Evolutionary conservation across 2,329 filamentous ascomycete genomes (phyloP).

Genomic region (Elsinoe australis): DNA sequence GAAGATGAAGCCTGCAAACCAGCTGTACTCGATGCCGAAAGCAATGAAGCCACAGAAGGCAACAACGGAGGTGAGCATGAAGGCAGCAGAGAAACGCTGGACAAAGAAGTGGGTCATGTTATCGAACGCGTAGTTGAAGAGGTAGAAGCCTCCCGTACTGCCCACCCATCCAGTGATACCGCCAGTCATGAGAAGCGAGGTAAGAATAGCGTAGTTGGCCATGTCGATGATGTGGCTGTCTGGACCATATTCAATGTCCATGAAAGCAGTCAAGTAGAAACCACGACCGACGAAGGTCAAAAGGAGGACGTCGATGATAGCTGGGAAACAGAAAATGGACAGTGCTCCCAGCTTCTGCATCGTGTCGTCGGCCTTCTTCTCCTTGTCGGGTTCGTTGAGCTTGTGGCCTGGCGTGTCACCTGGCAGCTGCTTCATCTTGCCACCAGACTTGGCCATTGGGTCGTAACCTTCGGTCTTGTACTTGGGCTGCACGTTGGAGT

Average conservation of each 20-base stretch:
- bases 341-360: slow-evolving; percentile 19
- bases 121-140: slow-evolving; percentile 24
- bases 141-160: slow-evolving; percentile 55
- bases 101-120: slow-evolving; percentile 21
- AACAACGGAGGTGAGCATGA: slow-evolving; percentile 19
- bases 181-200: slow-evolving; percentile 47
- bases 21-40: slow-evolving; percentile 18
- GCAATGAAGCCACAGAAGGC: slow-evolving; percentile 21
- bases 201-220: slow-evolving; percentile 20
- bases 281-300: slow-evolving; percentile 53
- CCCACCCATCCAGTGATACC: slow-evolving; percentile 58
- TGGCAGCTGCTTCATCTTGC: slow-evolving; percentile 17
- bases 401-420: slow-evolving; percentile 18
- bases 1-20: slow-evolving; percentile 45
- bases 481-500: slow-evolving; percentile 25
- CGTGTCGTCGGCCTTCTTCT: slow-evolving; percentile 15
- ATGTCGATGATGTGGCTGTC: too few relatives aligned
- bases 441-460: slow-evolving; percentile 18
- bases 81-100: slow-evolving; percentile 19
- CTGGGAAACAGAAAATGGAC: slow-evolving; percentile 53
- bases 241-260: slow-evolving; percentile 35
- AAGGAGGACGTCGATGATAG: slow-evolving; percentile 53
- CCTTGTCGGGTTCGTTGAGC: slow-evolving; percentile 18
- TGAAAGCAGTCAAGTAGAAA: slow-evolving; percentile 52
- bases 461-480: slow-evolving; percentile 19